phyloP scores from a whole-genome alignment of 2,329 filamentous ascomycete genomes.

The Diaporthe humulicola region DNA sequence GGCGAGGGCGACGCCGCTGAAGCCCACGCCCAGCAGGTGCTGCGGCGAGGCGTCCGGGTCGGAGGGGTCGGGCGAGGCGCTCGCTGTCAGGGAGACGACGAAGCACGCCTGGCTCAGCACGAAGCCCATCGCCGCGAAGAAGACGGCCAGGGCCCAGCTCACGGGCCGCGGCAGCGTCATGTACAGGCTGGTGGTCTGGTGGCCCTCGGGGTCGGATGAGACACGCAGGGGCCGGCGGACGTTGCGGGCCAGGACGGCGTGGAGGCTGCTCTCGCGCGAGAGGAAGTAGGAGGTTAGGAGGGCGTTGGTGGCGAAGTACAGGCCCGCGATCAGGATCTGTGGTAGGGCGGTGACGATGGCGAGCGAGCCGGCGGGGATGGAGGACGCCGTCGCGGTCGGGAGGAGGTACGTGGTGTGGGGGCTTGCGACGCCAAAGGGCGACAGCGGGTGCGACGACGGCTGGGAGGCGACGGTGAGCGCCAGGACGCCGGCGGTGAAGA shows the following conservation, averaged over 20 bases:
- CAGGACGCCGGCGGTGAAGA: constrained; percentile 56
- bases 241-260: constrained; percentile 45
- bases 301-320: constrained; percentile 63
- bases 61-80: constrained; percentile 24
- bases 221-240: constrained; percentile 56
- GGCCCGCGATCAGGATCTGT: constrained; percentile 60
- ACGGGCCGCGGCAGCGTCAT: constrained; percentile 63
- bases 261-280: constrained; percentile 63
- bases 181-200: constrained; percentile 61
- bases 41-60: constrained; percentile 34
- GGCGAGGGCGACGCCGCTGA: constrained; percentile 59
- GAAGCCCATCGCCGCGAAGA: constrained; percentile 60
- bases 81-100: constrained; percentile 43
- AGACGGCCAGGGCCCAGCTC: constrained; percentile 58
- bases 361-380: constrained; percentile 43
- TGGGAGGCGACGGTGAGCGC: constrained; percentile 47
- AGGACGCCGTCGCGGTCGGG: constrained; percentile 43
- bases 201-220: constrained; percentile 56
- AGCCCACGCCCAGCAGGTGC: constrained; percentile 52
- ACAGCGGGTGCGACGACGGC: constrained; percentile 43
- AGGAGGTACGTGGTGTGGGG: constrained; percentile 51
- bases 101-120: constrained; percentile 61
- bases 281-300: constrained; percentile 63
- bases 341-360: constrained; percentile 60
- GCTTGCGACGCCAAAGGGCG: constrained; percentile 55